Percentiles rank a stretch among this genome's conserved stretches.
These are phyloP conservation scores for Periconia digitata DNA, from an alignment of 2,329 filamentous ascomycete species.

Conservation along the genomic window DNA sequence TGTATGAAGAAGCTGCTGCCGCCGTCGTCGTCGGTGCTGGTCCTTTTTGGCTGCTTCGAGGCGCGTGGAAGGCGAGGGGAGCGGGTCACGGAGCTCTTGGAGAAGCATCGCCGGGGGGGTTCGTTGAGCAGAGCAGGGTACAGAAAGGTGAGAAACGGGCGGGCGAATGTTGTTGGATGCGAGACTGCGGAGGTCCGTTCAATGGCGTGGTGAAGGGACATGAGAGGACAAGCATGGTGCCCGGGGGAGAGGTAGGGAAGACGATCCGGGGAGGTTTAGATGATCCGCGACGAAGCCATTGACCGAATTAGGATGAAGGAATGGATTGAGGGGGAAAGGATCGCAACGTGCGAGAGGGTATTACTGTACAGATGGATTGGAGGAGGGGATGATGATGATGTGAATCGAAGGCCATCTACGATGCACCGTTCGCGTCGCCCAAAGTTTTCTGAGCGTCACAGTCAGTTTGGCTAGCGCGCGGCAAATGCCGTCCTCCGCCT, in stretches of 20 bases:
- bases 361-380: no score
- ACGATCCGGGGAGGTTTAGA: neutral
- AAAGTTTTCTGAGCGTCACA: constrained; percentile 13
- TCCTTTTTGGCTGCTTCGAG: constrained; percentile 41
- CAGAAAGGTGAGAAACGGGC: constrained; percentile 36
- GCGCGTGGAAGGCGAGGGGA: constrained; percentile 15
- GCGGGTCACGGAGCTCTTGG: constrained; percentile 15
- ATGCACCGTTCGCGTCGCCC: neutral
- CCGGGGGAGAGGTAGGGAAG: constrained; percentile 21
- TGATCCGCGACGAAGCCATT: constrained; percentile 21
- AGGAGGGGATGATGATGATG: no score
- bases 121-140: constrained; percentile 23
- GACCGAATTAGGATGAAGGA: constrained; percentile 3
- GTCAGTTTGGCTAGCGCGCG: neutral
- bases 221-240: constrained; percentile 65
- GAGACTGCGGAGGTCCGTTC: constrained; percentile 54
- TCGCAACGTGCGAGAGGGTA: no score
- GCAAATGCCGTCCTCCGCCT: constrained; percentile 36
- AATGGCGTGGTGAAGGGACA: constrained; percentile 62
- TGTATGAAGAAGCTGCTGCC: constrained; percentile 58
- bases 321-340: no score
- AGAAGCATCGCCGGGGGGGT: constrained; percentile 19
- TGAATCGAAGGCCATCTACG: neutral
- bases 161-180: constrained; percentile 40
- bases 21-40: no score